These are phyloP conservation scores for Strigomonas culicis DNA, from an alignment of 208 protist genomes.

Conservation along the genomic window DNA sequence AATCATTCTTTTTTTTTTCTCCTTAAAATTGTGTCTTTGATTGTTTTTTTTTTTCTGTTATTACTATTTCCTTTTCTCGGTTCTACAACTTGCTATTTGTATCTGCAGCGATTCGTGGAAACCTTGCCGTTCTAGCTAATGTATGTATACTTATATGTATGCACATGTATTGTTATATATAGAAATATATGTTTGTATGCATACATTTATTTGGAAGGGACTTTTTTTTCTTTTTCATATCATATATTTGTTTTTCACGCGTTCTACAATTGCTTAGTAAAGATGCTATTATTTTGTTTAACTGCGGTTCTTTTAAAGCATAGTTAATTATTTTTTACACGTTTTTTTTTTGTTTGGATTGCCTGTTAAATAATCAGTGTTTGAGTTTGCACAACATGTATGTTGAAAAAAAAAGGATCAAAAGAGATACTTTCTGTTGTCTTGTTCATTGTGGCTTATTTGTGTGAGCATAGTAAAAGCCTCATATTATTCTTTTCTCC, in stretches of 20 bases:
- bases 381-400: not conserved
- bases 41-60: not conserved
- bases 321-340: not conserved
- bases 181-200: not conserved
- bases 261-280: not conserved
- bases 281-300: not conserved
- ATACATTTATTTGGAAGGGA: not conserved
- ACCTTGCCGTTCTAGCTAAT: not conserved
- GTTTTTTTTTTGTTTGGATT: not conserved
- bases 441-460: too few species aligned
- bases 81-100: not conserved
- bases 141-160: conserved; percentile 4
- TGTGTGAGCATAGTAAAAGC: too few species aligned
- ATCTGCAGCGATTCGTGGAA: not conserved
- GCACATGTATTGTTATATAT: not conserved
- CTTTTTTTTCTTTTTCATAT: conserved; percentile 21
- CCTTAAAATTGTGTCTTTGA: not conserved
- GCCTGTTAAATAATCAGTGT: not conserved
- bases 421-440: not conserved
- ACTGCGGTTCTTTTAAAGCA: too few species aligned
- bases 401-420: not conserved
- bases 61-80: not conserved
- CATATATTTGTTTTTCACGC: not conserved
- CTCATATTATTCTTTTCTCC: not conserved
- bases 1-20: conserved; percentile 1